Conservation (phyloP, 495 filamentous ascomycete species). For the Lentithecium fluviatile region DNA sequence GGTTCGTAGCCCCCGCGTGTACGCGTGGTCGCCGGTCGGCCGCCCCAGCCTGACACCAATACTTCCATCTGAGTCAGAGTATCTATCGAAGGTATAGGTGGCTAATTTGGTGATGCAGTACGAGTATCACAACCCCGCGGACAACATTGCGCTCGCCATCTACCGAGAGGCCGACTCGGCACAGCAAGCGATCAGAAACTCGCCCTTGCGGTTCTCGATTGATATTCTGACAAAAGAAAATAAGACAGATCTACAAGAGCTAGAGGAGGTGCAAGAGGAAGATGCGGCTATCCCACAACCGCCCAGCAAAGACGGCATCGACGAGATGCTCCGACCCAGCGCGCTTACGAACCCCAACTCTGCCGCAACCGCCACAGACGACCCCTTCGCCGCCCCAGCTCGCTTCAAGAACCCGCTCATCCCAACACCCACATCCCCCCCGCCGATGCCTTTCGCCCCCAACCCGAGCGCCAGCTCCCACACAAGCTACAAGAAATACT, state of each 20-base stretch:
- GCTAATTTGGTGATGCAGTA: slow-evolving; percentile 36
- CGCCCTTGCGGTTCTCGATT: slow-evolving; percentile 44
- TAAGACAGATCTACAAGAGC: background rate
- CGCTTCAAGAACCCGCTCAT: background rate
- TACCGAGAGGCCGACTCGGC: slow-evolving; percentile 44
- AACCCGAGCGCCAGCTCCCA: background rate
- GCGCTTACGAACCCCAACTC: slow-evolving; percentile 7
- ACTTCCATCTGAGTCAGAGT: background rate
- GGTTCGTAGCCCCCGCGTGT: slow-evolving; percentile 48
- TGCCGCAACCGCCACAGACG: background rate
- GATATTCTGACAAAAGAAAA: slow-evolving; percentile 16
- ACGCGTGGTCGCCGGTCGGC: background rate
- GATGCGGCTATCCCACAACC: background rate
- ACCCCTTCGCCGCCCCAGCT: background rate
- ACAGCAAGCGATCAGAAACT: slow-evolving; percentile 40
- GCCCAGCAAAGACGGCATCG: slow-evolving; percentile 15
- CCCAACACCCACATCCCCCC: background rate
- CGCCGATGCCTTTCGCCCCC: slow-evolving; percentile 12
- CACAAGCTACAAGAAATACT: slow-evolving; percentile 19
- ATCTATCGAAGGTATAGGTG: background rate
- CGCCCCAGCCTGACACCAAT: background rate
- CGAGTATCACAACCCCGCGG: slow-evolving; percentile 40
- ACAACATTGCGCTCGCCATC: slow-evolving; percentile 46
- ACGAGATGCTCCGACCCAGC: slow-evolving; percentile 28
- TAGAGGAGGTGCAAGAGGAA: slow-evolving; percentile 1